Base-by-base conservation (phyloP, 192 early-diverging fungal genomes). In the Backusella circina region DNA sequence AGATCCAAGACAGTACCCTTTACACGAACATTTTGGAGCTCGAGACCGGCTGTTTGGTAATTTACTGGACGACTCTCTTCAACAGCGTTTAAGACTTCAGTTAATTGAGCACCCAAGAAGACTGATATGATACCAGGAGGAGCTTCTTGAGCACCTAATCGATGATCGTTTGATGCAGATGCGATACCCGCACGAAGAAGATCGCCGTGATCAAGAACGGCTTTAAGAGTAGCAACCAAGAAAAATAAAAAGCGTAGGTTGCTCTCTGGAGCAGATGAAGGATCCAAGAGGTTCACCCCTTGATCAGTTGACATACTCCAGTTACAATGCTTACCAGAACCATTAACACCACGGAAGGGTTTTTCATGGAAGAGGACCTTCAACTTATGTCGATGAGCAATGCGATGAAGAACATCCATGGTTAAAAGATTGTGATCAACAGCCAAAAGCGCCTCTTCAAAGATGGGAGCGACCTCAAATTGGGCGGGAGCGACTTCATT, bases 281-380 rank as follows among this genome's bases (percentile, higher is more conserved):
- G 97, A 77, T 99, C 97, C 37, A 99, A 89, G 82, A 99, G 90
- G 90, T 99, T 99, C 83, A 96, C 95, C 57, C 97, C 97, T 70
- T 84, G 79, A 87, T 97, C 94, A 23, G 97, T 99, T 71, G 93
- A 91, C 77, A 99, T 88, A 72, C 96, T 93, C 96, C 96, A 99
- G 91, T 97, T 97, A 89, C 95, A 96, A 90, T 97, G 97, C 91
- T 99, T 99, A 75, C 97, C 96, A 35, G 93, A 94, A 37, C 97
- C 97, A 87, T 99, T 99, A 83, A 99, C 87, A 76, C 97, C 96
- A 86, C 96, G 95, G 90, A 96, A 99, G 28, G 97, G 97, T 89
- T 99, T 99, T 90, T 99, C 97, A 90, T 99, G 97, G 92, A 92
- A 99, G 70, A 99, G 90, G 64, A 92, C 93, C 88, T 96, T 95